Base-by-base conservation (phyloP, 441 rosid species). In the Adansonia rubrostipa region DNA sequence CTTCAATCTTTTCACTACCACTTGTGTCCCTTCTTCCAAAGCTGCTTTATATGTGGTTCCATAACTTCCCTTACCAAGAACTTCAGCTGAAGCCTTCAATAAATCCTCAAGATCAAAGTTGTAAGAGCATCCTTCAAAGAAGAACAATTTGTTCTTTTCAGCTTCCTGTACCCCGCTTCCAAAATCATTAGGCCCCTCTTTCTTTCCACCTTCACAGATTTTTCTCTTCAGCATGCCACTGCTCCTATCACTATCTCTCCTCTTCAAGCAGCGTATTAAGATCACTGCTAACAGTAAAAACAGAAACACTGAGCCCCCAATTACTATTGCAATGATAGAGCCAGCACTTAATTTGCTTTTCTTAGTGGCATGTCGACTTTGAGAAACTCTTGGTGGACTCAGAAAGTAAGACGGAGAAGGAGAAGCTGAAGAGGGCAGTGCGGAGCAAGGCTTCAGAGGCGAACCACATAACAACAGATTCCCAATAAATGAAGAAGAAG, bases 81-180 rank as follows among this genome's bases (percentile, higher is more conserved):
- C 89, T 81, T 90, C 92, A 7, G 94, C 92, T 0, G 94, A 90
- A 74, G 94, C 94, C 80, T 86, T 87, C 82, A 90, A 80, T 36
- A 90, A 82, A 75, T 90, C 94, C 85, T 90, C 94, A 0, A 90
- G 89, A 76, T 90, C 90, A 71, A 90, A 90, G 65, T 76, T 84
- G 60, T 83, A 86, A 63, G 75, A 76, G 47, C 91, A 86, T 17
- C 89, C 88, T 24, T 87, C 91, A 6, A 89, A 86, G 83, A 88
- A 90, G 80, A 84, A 86, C 68, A 90, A 85, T 47, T 85, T 88
- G 85, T 90, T 90, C 86, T 86, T 88, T 81, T 90, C 91, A n/a
- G 91, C 84, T 78, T 84, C 90, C 84, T 90, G 97, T 77, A 92
- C 90, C 33, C 94, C 97, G 28, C 94, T 92, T 5, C 94, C 94